A percentile compares a stretch with the other conserved stretches of the same genome.
Evolutionary conservation across 768 basidiomycete genomes (phyloP).

Genomic region (Hygrophoropsis aurantiaca): DNA sequence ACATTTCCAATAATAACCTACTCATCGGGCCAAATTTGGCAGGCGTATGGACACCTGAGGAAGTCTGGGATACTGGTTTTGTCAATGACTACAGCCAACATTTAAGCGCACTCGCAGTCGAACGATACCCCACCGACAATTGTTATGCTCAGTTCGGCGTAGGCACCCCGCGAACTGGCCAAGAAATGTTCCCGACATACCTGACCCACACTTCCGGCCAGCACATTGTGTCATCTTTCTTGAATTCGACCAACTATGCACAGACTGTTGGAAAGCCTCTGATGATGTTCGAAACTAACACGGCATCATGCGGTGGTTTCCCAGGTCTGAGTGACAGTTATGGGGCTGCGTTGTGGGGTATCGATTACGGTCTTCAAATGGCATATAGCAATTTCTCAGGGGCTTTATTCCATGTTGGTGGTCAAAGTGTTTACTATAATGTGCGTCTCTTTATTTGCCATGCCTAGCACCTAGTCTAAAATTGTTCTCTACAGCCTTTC

Average conservation of each 20-base stretch:
- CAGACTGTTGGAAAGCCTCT: slow-evolving; percentile 41
- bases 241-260: slow-evolving; percentile 43
- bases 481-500: slow-evolving; percentile 31
- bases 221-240: slow-evolving; percentile 51
- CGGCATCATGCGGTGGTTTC: slow-evolving; percentile 51
- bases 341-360: slow-evolving; percentile 50
- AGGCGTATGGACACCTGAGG: slow-evolving; percentile 50
- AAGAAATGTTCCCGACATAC: slow-evolving; percentile 42
- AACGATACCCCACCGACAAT: slow-evolving; percentile 64
- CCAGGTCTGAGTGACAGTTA: slow-evolving; percentile 58
- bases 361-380: slow-evolving; percentile 55
- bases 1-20: slow-evolving; percentile 40
- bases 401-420: slow-evolving; percentile 54
- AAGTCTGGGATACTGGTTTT: slow-evolving; percentile 54
- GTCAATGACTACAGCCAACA: slow-evolving; percentile 41
- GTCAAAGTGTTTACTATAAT: slow-evolving; percentile 66
- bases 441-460: slow-evolving; percentile 33
- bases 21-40: slow-evolving; percentile 69
- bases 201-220: slow-evolving; percentile 56
- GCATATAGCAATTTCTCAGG: slow-evolving; percentile 47
- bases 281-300: slow-evolving; percentile 59
- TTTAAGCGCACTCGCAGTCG: slow-evolving; percentile 49
- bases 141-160: slow-evolving; percentile 51
- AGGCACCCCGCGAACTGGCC: slow-evolving; percentile 41
- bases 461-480: neutral